Base-by-base conservation (phyloP, 257 asterid genomes). In the Catharanthus roseus region DNA sequence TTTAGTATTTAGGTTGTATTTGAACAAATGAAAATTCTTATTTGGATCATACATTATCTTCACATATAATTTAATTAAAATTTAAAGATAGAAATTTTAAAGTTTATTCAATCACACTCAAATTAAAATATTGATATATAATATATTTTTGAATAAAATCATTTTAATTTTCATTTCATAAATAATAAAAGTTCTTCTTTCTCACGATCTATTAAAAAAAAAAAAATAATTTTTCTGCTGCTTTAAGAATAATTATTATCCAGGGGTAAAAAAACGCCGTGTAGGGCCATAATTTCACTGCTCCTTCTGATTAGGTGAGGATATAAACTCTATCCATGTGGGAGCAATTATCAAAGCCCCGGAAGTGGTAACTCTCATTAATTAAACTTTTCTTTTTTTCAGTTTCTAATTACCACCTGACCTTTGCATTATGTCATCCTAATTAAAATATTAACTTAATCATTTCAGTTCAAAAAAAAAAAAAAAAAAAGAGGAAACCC, bases 291-390 rank as follows among this genome's bases (percentile, higher is more conserved):
- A 18, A 0, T 34, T 34, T 34, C 18, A 62, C 47, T 34, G 67
- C 45, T 13, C 28, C 3, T 36, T 10, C 24, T n/a, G 24, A 44
- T 66, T 41, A 42, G 38, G 70, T 42, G 55, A 66, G 24, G 36
- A 66, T 42, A 11, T 24, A n/a, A 10, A 50, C 42, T 39, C 64
- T 45, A 31, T 55, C 54, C 51, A 76, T 58, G 74, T 82, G 77
- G 29, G 31, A 26, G 75, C 77, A 72, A 64, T 72, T 64, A 68
- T 68, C 28, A 68, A 31, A n/a, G n/a, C n/a, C 3, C 61, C 33
- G n/a, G 49, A 68, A 50, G 72, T 50, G 60, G 67, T 54, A 19
- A 29, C 36, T 64, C 31, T 34, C 69, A 34, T 49, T 50, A 26
- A 72, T 28, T 50, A 45, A 38, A 21, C 69, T 49, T 68, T 68